Evolutionary conservation across 768 basidiomycete species (phyloP).

Genomic region (Phylloporus arenicola): DNA sequence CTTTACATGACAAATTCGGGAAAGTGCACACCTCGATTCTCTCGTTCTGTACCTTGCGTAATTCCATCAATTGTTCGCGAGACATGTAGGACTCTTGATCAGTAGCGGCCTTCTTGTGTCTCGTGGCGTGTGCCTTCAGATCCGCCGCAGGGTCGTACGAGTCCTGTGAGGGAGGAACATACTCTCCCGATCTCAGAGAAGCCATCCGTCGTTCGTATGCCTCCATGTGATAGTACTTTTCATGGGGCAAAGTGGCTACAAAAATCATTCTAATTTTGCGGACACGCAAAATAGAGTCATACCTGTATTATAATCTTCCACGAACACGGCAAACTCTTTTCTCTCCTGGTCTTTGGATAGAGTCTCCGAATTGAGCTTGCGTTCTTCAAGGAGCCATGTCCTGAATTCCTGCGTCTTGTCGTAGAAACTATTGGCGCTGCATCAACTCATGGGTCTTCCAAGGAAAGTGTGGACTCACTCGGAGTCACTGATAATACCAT

Average conservation of each 20-base stretch:
- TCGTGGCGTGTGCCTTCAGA: conserved; percentile 66
- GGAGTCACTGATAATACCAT: conserved; percentile 77
- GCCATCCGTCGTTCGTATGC: conserved; percentile 81
- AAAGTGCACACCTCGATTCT: conserved; percentile 58
- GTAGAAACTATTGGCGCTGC: conserved; percentile 53
- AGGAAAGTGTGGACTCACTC: conserved; percentile 47
- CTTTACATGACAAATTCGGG: not conserved
- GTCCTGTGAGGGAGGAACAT: conserved; percentile 64
- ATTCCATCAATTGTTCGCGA: conserved; percentile 74
- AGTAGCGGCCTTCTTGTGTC: conserved; percentile 60
- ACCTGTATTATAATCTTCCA: conserved; percentile 85
- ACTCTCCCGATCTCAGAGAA: conserved; percentile 79
- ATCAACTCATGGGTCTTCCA: conserved; percentile 11
- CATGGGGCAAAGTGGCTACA: conserved; percentile 84
- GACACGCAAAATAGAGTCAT: conserved; percentile 10
- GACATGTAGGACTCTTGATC: conserved; percentile 74
- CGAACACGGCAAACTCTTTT: conserved; percentile 78
- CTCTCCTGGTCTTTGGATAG: conserved; percentile 79
- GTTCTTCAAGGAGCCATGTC: conserved; percentile 90
- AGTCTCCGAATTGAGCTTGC: conserved; percentile 85
- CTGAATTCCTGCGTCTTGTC: conserved; percentile 83
- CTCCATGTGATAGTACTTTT: conserved; percentile 92
- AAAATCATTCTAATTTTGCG: not conserved
- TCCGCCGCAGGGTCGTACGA: conserved; percentile 82
- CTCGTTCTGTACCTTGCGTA: conserved; percentile 81